Conservation (phyloP, 2,329 filamentous ascomycete species). For the Fusarium mundagurra region DNA sequence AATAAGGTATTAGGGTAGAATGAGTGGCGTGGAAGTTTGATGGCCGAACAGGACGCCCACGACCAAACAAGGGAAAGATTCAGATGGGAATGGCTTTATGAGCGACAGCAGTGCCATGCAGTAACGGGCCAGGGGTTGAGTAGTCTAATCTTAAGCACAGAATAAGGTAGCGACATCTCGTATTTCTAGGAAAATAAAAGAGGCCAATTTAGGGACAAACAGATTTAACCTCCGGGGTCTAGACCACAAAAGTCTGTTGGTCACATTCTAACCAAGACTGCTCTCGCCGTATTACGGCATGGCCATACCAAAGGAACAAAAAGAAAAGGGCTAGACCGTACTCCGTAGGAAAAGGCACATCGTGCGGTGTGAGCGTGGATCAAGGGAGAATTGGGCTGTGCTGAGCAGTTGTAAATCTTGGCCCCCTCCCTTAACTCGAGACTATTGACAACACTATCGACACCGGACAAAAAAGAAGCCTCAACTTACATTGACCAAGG, state of each 20-base stretch:
- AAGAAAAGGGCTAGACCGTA: neutral
- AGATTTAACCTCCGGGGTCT: conserved; percentile 5
- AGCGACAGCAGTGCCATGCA: neutral
- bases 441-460: conserved; percentile 14
- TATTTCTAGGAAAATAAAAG: conserved; percentile 14
- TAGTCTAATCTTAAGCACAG: neutral
- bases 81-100: conserved; percentile 1
- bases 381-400: neutral
- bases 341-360: neutral
- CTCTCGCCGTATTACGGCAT: neutral
- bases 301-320: neutral
- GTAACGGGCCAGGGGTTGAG: neutral
- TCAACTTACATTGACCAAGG: conserved; percentile 9
- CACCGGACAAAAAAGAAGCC: neutral
- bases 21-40: conserved; percentile 1
- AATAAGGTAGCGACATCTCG: neutral
- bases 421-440: neutral
- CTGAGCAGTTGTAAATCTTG: neutral
- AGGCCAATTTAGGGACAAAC: conserved; percentile 13
- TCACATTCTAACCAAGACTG: neutral
- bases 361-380: neutral
- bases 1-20: neutral
- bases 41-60: neutral
- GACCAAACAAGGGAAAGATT: neutral
- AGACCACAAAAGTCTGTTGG: neutral